Base-by-base conservation (phyloP, 106 monocot genomes). In the Allium sativum region DNA sequence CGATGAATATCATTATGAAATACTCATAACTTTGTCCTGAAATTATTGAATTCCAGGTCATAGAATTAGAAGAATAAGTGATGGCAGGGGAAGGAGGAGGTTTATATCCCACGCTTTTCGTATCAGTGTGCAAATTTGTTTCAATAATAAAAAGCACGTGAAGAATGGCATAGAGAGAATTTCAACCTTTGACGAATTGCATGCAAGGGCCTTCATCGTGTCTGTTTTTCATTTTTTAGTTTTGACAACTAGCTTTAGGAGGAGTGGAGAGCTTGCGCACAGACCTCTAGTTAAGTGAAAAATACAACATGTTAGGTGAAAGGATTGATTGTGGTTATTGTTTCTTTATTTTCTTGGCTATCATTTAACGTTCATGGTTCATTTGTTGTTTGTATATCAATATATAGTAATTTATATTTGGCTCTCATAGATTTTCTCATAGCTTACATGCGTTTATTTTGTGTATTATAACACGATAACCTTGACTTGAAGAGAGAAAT, bases 11-110 rank as follows among this genome's bases (percentile, higher is more conserved):
- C 45, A 65, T 53, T 59, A 0, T 40, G 12, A 59, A 59, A 59
- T 11, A 40, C 41, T 8, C 52, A 65, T 45, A 11, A 42, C n/a
- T 12, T 40, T 18, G 18, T 59, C 41, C 4, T 53, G 15, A 16
- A 68, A 16, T 16, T 55, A 31, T 47, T 19, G 8, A 3, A n/a
- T 56, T 65, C 15, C 63, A 72, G 72, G 57, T 31, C 40, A 20
- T 72, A 72, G 42, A 48, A 40, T 62, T 50, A 56, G 53, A 44
- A 56, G 7, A 65, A 72, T 72, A 72, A 72, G 55, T 31, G 18
- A 55, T 12, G 15, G 46, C 45, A 19, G 62, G 62, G 40, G 18
- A 56, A 65, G 42, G 18, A 41, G 48, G 71, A 63, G 55, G 63
- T 56, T 46, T 63, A 55, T 64, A 44, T 63, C 44, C 18, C 56